These are phyloP conservation scores for Fusarium illudens DNA, from an alignment of 2,329 filamentous ascomycete species.

Conservation along the genomic window DNA sequence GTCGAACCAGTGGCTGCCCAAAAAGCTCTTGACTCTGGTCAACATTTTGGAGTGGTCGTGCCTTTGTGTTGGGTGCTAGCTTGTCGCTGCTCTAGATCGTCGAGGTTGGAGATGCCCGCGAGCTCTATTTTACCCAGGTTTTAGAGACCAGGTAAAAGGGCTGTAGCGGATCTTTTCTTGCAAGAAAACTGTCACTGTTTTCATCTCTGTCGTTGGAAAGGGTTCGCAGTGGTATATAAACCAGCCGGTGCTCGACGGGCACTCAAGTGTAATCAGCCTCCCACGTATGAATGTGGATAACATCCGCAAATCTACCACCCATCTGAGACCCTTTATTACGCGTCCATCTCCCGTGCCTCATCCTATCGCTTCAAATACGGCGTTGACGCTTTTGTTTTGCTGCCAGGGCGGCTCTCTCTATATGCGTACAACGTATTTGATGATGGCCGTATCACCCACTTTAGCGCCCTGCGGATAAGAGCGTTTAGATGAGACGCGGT, in stretches of 20 bases:
- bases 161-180: neutral
- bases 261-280: neutral
- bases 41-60: neutral
- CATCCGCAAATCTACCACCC: neutral
- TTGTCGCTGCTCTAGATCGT: neutral
- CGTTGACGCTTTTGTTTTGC: neutral
- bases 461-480: neutral
- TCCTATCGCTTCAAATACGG: neutral
- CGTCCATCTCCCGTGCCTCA: neutral
- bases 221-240: neutral
- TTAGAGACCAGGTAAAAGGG: neutral
- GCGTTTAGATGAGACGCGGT: neutral
- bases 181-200: neutral
- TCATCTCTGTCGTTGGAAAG: neutral
- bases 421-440: slow-evolving; percentile 8
- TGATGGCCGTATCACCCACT: neutral
- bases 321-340: neutral
- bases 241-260: neutral
- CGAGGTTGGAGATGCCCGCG: no score
- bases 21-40: slow-evolving; percentile 17
- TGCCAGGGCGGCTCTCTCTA: neutral
- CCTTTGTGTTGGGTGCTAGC: neutral
- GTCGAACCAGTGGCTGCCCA: slow-evolving; percentile 23
- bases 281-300: neutral
- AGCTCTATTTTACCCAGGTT: neutral